A percentile compares a stretch with the other conserved stretches of the same genome.
Evolutionary conservation across 495 filamentous ascomycete species (phyloP).

Genomic region (Neurospora tetrasperma): DNA sequence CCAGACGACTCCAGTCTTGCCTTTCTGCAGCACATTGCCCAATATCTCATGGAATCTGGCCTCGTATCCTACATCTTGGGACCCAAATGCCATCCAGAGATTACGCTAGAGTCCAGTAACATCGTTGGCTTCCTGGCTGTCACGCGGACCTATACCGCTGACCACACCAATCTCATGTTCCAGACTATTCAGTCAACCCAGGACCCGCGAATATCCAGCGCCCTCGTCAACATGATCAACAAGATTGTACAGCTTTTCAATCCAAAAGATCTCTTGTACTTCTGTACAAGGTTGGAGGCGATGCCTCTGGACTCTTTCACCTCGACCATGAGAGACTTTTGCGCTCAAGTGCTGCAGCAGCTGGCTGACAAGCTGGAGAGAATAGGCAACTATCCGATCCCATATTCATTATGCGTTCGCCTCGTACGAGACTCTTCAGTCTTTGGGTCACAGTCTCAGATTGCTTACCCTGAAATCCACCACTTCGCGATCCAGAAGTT

Average conservation of each 20-base stretch:
- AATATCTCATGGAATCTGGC: conserved; percentile 52
- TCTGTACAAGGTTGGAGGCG: conserved; percentile 63
- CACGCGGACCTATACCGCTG: conserved; percentile 58
- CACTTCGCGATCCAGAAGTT: conserved; percentile 51
- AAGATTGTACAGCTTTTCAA: conserved; percentile 53
- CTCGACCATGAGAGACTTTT: conserved; percentile 46
- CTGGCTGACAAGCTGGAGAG: conserved; percentile 16
- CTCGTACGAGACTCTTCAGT: conserved; percentile 56
- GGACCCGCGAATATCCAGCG: conserved; percentile 73
- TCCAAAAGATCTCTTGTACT: conserved; percentile 47
- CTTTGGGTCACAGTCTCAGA: conserved; percentile 28
- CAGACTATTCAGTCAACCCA: conserved; percentile 70
- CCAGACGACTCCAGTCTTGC: conserved; percentile 34
- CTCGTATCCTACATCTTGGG: conserved; percentile 82
- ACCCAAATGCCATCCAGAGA: conserved; percentile 81
- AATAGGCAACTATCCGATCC: conserved; percentile 14
- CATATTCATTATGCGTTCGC: conserved; percentile 51
- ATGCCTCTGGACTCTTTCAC: conserved; percentile 51
- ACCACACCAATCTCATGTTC: conserved; percentile 77
- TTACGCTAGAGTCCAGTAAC: conserved; percentile 71
- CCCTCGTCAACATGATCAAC: conserved; percentile 65
- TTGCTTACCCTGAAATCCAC: conserved; percentile 38
- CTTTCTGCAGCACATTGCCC: conserved; percentile 52
- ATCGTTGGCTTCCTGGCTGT: conserved; percentile 84
- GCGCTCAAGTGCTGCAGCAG: conserved; percentile 27